Base-by-base conservation (phyloP, 2,329 filamentous ascomycete genomes). In the Arachnopeziza araneosa region DNA sequence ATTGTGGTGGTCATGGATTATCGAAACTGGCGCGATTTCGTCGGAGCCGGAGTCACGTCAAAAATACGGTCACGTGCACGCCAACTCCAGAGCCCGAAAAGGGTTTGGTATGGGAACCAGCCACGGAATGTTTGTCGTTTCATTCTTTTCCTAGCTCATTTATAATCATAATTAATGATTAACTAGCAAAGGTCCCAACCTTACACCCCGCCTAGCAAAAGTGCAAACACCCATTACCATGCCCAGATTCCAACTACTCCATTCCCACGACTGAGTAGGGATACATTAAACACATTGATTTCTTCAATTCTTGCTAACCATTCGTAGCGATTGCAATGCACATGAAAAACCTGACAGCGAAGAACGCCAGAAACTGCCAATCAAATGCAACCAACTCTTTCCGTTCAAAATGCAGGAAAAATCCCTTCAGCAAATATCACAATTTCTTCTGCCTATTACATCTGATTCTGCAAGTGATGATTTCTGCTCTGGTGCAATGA, bases 401-500 rank as follows among this genome's bases (percentile, higher is more conserved):
- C 12, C 17, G 12, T 44, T 44, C 36, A 17, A 44, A 44, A 44
- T 7, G 30, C 7, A 8, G 4, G 36, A 44, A 19, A 44, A 17
- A 17, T 44, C 2, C 17, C 17, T 14, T 44, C 17, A 44, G 17
- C 6, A 8, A 6, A 8, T 17, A 12, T 44, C 36, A 14, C 17
- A 12, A 30, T 50, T 52, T 52, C 10, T 52, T n/a, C 50, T 12
- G 50, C 5, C 17, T 22, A 9, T 23, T 52, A 52, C 50, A 24
- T 52, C 12, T 23, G 50, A 24, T 52, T 23, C n/a, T n/a, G 24
- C 24, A 52, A 52, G 14, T 52, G 24, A 5, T 52, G 21, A 22
- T 52, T 52, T 52, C 50, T n/a, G n/a, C 22, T 23, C 22, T 52
- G 24, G 9, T 68, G 60, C 52, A 70, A 36, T 10, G 50, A 59